Evolutionary conservation across 164 flowering plant genomes (phyloP).

Genomic region (Cinnamomum micranthum): DNA sequence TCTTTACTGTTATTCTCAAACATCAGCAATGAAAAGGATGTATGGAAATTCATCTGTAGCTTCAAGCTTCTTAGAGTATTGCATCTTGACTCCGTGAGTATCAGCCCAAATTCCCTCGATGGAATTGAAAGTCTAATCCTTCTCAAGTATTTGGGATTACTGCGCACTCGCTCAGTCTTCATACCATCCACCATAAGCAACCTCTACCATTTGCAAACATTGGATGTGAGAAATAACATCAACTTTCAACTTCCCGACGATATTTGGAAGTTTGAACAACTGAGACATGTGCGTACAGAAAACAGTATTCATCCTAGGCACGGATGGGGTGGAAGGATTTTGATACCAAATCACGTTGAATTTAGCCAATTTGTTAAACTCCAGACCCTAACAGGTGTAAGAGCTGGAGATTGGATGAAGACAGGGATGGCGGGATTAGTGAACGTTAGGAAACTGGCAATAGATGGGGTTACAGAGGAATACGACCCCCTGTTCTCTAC

Average conservation of each 20-base stretch:
- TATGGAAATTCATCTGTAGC: not conserved
- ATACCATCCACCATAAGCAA: not conserved
- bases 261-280: not conserved
- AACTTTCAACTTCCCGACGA: not conserved
- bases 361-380: not conserved
- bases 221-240: not conserved
- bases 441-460: not conserved
- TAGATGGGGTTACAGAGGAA: not conserved
- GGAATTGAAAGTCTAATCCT: not conserved
- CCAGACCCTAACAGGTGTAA: not conserved
- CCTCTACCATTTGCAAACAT: not conserved
- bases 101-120: not conserved
- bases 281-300: not conserved
- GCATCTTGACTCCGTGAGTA: not conserved
- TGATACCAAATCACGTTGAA: not conserved
- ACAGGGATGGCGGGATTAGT: not conserved
- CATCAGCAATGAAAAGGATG: not conserved
- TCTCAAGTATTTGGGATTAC: not conserved
- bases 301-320: not conserved
- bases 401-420: not conserved
- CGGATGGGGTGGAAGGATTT: no score
- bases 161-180: not conserved
- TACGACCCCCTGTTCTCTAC: not conserved
- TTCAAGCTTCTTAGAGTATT: not conserved
- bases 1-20: not conserved